phyloP scores from a whole-genome alignment of 305 asterid genomes.

The Withania somnifera region DNA sequence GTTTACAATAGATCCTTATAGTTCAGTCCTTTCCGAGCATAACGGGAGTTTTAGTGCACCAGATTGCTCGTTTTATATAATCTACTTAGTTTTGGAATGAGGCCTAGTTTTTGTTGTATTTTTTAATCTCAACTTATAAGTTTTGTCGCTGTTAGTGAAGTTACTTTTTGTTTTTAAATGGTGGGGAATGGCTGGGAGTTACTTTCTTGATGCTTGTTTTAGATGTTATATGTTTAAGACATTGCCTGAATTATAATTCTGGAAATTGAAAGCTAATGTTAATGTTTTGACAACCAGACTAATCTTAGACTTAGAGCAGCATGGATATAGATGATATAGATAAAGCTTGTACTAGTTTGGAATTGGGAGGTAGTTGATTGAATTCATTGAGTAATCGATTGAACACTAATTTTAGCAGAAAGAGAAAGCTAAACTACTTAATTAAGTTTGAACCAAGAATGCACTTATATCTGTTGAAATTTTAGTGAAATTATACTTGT shows the following conservation, averaged over 20 bases:
- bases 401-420: not conserved
- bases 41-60: not conserved
- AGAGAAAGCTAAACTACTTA: not conserved
- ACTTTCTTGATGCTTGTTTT: not conserved
- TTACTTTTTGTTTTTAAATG: too few relatives aligned
- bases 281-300: not conserved
- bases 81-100: not conserved
- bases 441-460: not conserved
- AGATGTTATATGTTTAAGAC: not conserved
- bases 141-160: not conserved
- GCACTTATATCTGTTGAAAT: not conserved
- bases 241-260: not conserved
- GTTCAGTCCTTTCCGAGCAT: too few relatives aligned
- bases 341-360: not conserved
- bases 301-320: not conserved
- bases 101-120: not conserved
- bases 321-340: not conserved
- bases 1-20: too few relatives aligned
- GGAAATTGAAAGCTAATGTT: not conserved
- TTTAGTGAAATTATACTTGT: not conserved
- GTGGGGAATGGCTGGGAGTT: too few relatives aligned
- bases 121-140: not conserved
- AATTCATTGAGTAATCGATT: not conserved
- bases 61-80: not conserved
- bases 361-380: not conserved